Percentiles rank a stretch among this genome's conserved stretches.
Evolutionary conservation across 306 rosid genomes (phyloP).

Genomic region (Quercus rubra): DNA sequence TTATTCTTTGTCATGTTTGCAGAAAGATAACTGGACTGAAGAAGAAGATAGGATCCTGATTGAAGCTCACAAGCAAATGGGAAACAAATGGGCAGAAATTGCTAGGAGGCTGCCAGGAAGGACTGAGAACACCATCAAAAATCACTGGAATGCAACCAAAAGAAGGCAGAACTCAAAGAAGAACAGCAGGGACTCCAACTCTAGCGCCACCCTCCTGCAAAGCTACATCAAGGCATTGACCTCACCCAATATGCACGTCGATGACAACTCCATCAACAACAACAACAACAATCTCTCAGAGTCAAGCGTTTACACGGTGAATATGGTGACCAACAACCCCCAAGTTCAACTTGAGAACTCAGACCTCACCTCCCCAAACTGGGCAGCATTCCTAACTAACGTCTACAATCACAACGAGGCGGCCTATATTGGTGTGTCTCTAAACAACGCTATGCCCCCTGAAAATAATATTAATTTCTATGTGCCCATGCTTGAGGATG

Average conservation of each 20-base stretch:
- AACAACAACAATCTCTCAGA: background rate
- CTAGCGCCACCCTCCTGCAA: slow-evolving; percentile 29
- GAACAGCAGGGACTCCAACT: slow-evolving; percentile 5
- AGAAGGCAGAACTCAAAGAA: slow-evolving; percentile 42
- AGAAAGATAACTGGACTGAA: slow-evolving; percentile 80
- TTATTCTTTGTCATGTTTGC: background rate
- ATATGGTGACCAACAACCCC: background rate
- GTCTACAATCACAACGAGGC: background rate
- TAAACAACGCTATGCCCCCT: background rate
- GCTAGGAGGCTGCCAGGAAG: slow-evolving; percentile 54
- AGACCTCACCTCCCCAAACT: background rate
- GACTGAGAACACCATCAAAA: slow-evolving; percentile 69
- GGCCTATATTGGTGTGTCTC: background rate
- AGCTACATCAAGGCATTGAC: slow-evolving; percentile 40
- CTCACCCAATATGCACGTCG: background rate
- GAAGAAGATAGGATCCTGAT: slow-evolving; percentile 60
- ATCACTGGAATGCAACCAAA: slow-evolving; percentile 79
- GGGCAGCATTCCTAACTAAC: background rate
- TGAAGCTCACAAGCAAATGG: slow-evolving; percentile 52
- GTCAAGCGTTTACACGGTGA: background rate
- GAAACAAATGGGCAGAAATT: slow-evolving; percentile 81
- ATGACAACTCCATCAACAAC: background rate
- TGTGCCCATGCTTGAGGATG: slow-evolving; percentile 12
- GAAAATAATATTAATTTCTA: slow-evolving; percentile 9
- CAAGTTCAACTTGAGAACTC: background rate